phyloP scores from a whole-genome alignment of 164 flowering plant species.

The Vitis rupestris region DNA sequence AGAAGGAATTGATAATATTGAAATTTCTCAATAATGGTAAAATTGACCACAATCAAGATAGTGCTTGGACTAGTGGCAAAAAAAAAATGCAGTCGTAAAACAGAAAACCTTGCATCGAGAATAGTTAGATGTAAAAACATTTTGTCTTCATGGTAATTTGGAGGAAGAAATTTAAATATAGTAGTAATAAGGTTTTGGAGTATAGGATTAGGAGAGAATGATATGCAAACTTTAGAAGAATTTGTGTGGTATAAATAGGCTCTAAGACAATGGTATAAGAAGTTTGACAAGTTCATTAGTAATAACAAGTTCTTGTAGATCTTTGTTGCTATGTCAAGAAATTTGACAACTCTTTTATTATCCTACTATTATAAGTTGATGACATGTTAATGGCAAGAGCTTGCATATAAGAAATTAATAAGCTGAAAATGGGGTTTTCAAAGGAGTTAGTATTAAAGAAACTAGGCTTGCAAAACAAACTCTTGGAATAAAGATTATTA shows the following conservation, averaged over 20 bases:
- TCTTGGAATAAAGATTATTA: no score
- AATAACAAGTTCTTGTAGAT: no score
- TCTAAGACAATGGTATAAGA: no score
- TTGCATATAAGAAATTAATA: no score
- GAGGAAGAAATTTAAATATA: background rate
- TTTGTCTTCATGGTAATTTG: background rate
- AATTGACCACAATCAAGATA: conserved; percentile 1
- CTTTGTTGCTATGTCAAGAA: background rate
- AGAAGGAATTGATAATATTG: conserved; percentile 6
- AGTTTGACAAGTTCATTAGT: no score
- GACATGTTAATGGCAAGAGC: no score
- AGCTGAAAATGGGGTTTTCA: no score
- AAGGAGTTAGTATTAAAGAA: no score
- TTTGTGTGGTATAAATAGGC: background rate
- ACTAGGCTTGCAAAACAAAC: no score
- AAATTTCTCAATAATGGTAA: conserved; percentile 4
- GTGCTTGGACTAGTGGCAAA: background rate
- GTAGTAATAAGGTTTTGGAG: background rate
- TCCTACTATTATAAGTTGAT: no score
- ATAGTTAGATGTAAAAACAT: conserved; percentile 7
- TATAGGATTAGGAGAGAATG: background rate
- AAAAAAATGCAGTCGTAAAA: no score
- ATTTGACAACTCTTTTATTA: no score
- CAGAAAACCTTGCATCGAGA: background rate
- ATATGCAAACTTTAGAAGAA: background rate